phyloP scores from a whole-genome alignment of 805 yeast genomes.

The Yarrowia osloensis region DNA sequence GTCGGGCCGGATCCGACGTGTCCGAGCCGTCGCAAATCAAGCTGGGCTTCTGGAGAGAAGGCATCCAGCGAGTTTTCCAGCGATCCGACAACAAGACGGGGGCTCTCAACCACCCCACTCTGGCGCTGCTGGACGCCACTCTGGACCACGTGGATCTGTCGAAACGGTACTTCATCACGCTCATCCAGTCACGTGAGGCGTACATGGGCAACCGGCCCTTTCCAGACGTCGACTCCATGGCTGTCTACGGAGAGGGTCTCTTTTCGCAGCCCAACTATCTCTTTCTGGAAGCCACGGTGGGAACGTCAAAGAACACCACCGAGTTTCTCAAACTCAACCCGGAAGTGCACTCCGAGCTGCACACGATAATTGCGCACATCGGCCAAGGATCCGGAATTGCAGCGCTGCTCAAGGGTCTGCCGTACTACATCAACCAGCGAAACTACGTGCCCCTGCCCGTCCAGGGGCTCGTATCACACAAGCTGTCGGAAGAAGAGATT shows the following conservation, averaged over 20 bases:
- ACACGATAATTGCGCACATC: slow-evolving; percentile 72
- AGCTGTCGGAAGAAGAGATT: slow-evolving; percentile 64
- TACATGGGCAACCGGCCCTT: slow-evolving; percentile 54
- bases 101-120: slow-evolving; percentile 50
- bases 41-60: slow-evolving; percentile 74
- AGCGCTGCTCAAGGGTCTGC: slow-evolving; percentile 59
- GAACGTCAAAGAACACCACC: slow-evolving; percentile 58
- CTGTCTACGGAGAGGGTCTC: slow-evolving; percentile 79
- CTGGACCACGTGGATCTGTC: slow-evolving; percentile 54
- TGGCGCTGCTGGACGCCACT: slow-evolving; percentile 57
- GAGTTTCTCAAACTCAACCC: slow-evolving; percentile 52
- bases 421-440: slow-evolving; percentile 55
- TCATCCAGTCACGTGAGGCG: slow-evolving; percentile 59
- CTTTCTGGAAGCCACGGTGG: slow-evolving; percentile 58
- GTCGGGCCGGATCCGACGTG: slow-evolving; percentile 37
- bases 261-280: slow-evolving; percentile 72
- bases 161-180: slow-evolving; percentile 56
- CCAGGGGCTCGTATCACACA: slow-evolving; percentile 55
- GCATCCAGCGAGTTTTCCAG: slow-evolving; percentile 51
- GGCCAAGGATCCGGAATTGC: slow-evolving; percentile 81
- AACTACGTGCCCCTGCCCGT: slow-evolving; percentile 63
- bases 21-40: slow-evolving; percentile 48
- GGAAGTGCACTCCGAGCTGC: slow-evolving; percentile 48
- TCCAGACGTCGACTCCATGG: slow-evolving; percentile 56
- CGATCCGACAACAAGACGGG: slow-evolving; percentile 29